These are phyloP conservation scores for Rhynchosporium graminicola DNA, from an alignment of 2,329 filamentous ascomycete species.

Conservation along the genomic window DNA sequence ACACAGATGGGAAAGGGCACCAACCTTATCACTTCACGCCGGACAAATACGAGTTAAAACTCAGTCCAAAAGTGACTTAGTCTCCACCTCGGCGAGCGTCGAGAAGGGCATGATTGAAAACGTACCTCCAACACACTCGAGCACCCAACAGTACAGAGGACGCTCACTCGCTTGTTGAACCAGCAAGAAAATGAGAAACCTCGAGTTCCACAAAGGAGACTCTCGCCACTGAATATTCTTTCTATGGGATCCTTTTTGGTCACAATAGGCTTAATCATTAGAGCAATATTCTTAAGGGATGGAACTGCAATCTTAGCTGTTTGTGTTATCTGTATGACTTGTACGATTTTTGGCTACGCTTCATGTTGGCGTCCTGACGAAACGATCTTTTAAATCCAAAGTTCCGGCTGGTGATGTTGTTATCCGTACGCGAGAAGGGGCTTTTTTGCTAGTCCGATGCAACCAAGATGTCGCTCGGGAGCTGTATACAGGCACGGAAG, in stretches of 20 bases:
- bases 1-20: constrained; percentile 40
- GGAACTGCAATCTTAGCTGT: constrained; percentile 55
- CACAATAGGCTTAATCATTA: constrained; percentile 50
- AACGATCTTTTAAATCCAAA: constrained; percentile 49
- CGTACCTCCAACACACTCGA: constrained; percentile 15
- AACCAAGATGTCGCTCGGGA: constrained; percentile 63
- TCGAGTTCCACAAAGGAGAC: constrained; percentile 50
- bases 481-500: constrained; percentile 61
- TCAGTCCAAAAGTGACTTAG: constrained; percentile 2
- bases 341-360: constrained; percentile 44
- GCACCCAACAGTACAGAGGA: constrained; percentile 25
- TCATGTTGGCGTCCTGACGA: constrained; percentile 59
- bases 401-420: constrained; percentile 58
- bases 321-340: constrained; percentile 52
- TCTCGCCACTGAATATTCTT: constrained; percentile 56
- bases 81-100: constrained; percentile 36
- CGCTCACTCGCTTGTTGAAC: constrained; percentile 26
- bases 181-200: constrained; percentile 45
- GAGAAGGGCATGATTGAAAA: constrained; percentile 24
- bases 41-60: not conserved
- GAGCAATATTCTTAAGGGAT: constrained; percentile 48
- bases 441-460: constrained; percentile 59
- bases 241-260: constrained; percentile 52
- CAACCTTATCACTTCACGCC: not conserved
- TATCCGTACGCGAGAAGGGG: constrained; percentile 60